Conservation (phyloP, 2,329 filamentous ascomycete genomes). For the Phaeomoniella chlamydospora region DNA sequence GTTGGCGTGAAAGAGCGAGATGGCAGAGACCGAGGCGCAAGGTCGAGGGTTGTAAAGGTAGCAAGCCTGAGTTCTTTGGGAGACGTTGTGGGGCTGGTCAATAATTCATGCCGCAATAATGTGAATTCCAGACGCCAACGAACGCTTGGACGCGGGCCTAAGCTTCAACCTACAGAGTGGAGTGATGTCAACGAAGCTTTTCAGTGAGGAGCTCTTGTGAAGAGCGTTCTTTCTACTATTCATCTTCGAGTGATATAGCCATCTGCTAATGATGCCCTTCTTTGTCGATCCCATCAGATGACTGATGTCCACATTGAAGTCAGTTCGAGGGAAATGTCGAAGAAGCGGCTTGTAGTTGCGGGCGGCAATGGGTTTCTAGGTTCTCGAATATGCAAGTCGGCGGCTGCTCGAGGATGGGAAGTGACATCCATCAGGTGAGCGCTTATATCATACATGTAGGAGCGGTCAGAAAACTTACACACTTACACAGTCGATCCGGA, state of each 20-base stretch:
- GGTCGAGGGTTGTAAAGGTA: no score
- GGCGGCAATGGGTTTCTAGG: constrained; percentile 86
- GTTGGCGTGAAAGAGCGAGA: no score
- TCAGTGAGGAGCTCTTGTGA: no score
- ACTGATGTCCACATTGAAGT: background rate
- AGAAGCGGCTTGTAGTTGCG: constrained; percentile 76
- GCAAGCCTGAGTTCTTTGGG: no score
- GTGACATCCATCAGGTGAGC: constrained; percentile 79
- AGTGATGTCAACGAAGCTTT: background rate
- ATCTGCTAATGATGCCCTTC: background rate
- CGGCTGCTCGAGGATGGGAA: constrained; percentile 72
- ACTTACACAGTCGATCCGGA: constrained; percentile 59
- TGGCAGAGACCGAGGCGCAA: no score
- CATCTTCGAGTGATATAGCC: no score
- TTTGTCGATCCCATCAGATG: background rate
- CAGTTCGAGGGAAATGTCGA: constrained; percentile 13
- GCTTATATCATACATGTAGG: background rate
- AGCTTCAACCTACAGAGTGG: background rate
- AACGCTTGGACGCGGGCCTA: no score
- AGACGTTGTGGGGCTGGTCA: no score
- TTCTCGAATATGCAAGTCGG: constrained; percentile 78
- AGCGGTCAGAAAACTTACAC: no score
- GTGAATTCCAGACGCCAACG: no score
- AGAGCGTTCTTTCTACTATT: no score
- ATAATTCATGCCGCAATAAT: no score